Base-by-base conservation (phyloP, 352 stramenopile species). In the Globisporangium nagaii region DNA sequence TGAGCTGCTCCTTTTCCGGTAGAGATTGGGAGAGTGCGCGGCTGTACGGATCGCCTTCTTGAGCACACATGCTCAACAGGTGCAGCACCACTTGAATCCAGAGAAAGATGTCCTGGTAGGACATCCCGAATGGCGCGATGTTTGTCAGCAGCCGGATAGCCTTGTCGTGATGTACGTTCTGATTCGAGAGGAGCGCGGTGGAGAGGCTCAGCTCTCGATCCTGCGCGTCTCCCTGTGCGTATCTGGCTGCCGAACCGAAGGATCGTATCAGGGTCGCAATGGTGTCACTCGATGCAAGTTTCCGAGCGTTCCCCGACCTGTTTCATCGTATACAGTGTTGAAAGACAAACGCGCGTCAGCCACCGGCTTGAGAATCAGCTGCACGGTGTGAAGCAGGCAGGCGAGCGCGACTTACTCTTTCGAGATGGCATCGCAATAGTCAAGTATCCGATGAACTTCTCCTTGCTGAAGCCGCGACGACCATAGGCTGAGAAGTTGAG, bases 241-340 rank as follows among this genome's bases (percentile, higher is more conserved):
- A 24, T 30, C 9, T 22, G 24, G 11, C 34, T 48, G 42, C n/a
- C 13, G 42, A 48, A 11, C 35, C 61, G 41, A 72, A 71, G 12
- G 66, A 68, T 59, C 63, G 62, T n/a, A 78, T 20, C 25, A 75
- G n/a, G 13, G 68, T 32, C 22, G 68, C 53, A 40, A 63, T 34
- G 15, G 65, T 34, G 25, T 64, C 40, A 46, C 15, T 46, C 4
- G 65, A 64, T 20, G 58, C 65, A 7, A 76, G 30, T 5, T 9
- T 34, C 39, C 55, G 31, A 6, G 65, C 49, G 42, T 74, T 76
- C 22, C 22, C 62, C 19, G 47, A 31, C 28, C 68, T 76, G 37
- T 50, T 37, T 7, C 17, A 37, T 8, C 7, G 15, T n/a, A 19
- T 32, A 15, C 49, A 48, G 31, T 31, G 15, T 34, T 34, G 1